These are phyloP conservation scores for Flaveria linearis DNA, from an alignment of 129 eudicot species.

Conservation along the genomic window DNA sequence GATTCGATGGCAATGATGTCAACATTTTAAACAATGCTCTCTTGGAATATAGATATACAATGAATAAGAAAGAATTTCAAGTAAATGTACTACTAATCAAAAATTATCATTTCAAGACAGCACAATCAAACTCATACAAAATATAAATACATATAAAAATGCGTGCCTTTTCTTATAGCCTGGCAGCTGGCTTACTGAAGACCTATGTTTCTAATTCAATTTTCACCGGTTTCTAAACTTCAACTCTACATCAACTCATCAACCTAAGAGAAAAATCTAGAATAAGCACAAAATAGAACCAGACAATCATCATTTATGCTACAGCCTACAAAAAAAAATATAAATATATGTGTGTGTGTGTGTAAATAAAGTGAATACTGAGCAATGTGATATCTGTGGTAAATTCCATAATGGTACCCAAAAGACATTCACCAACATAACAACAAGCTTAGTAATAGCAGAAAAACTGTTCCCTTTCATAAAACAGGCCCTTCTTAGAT, in stretches of 20 bases:
- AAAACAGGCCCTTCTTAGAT: not conserved
- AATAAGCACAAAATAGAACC: not conserved
- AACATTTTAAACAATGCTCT: not conserved
- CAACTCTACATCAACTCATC: not conserved
- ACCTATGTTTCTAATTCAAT: not conserved
- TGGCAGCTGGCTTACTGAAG: not conserved
- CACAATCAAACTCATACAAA: not conserved
- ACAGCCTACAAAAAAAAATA: not conserved
- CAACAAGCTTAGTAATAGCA: slow-evolving; percentile 3
- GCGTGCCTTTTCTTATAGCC: not conserved
- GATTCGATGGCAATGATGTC: not conserved
- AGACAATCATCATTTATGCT: slow-evolving; percentile 7
- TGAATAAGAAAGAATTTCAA: not conserved
- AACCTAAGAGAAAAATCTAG: not conserved
- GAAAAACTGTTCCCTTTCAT: slow-evolving; percentile 1
- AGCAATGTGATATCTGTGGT: not conserved
- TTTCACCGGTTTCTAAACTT: not conserved
- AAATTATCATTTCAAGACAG: not conserved
- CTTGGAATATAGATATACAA: not conserved
- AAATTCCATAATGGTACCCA: too few species aligned
- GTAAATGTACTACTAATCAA: not conserved
- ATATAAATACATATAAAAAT: not conserved
- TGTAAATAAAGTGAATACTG: not conserved
- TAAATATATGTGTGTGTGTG: too few species aligned
- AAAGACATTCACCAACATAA: not conserved